phyloP scores from a whole-genome alignment of 2,329 filamentous ascomycete genomes.

The Zymoseptoria crescenta region DNA sequence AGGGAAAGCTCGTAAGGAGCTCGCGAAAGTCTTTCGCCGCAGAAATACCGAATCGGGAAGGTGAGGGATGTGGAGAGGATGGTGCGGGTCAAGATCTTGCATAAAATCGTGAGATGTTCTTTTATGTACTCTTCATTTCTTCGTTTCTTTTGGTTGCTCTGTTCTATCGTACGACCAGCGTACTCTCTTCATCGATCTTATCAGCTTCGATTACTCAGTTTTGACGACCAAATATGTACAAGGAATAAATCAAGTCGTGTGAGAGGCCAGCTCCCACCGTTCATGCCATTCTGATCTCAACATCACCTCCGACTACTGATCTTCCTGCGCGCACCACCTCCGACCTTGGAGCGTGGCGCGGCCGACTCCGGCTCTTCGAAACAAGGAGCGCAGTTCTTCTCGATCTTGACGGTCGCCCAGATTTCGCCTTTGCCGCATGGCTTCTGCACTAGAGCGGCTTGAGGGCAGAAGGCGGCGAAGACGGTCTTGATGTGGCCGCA shows the following conservation, averaged over 20 bases:
- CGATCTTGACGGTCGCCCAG: constrained; percentile 31
- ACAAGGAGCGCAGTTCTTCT: constrained; percentile 27
- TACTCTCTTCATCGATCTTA: not conserved
- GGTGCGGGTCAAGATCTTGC: not conserved
- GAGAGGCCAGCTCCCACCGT: not conserved
- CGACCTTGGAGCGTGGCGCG: constrained; percentile 10
- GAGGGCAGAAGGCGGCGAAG: constrained; percentile 29
- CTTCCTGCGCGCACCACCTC: constrained; percentile 13
- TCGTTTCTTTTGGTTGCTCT: not conserved
- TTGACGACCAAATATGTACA: not conserved
- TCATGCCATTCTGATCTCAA: not conserved
- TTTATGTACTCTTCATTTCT: not conserved
- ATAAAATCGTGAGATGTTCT: not conserved
- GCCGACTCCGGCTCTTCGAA: constrained; percentile 14
- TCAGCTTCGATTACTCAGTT: not conserved
- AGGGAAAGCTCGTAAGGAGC: not conserved
- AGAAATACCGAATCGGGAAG: not conserved
- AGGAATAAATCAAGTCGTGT: not conserved
- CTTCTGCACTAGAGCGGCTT: constrained; percentile 27
- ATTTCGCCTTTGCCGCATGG: constrained; percentile 29
- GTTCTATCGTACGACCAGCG: not conserved
- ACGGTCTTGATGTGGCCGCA: constrained; percentile 39
- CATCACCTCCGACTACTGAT: constrained; percentile 7
- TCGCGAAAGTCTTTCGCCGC: not conserved
- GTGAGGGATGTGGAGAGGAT: not conserved